Evolutionary conservation across 768 basidiomycete species (phyloP).

Genomic region (Rossbeevera mucosa): DNA sequence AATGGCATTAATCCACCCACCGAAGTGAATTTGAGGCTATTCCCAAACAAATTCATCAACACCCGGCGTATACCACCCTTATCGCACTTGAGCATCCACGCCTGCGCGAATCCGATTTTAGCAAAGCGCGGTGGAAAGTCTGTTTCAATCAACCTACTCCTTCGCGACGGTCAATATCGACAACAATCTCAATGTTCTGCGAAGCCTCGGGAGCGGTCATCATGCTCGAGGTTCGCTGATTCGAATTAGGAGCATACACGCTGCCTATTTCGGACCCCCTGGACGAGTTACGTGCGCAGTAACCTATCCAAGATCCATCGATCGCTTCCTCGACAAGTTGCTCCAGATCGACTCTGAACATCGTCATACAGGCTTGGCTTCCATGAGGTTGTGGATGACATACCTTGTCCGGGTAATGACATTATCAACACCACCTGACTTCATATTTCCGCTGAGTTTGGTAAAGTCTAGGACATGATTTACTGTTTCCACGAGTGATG

Average conservation of each 20-base stretch:
- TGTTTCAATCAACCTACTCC: slow-evolving; percentile 43
- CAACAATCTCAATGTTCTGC: slow-evolving; percentile 75
- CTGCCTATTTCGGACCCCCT: slow-evolving; percentile 84
- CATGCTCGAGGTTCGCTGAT: slow-evolving; percentile 42
- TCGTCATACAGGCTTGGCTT: background rate
- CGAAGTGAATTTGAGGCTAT: slow-evolving; percentile 87
- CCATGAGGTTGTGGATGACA: slow-evolving; percentile 21
- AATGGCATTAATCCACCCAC: slow-evolving; percentile 37
- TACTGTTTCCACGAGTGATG: slow-evolving; percentile 93
- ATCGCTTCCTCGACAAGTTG: slow-evolving; percentile 85
- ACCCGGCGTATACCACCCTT: slow-evolving; percentile 89
- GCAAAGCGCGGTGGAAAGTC: background rate
- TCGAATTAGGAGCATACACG: slow-evolving; percentile 73
- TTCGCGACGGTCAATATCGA: slow-evolving; percentile 74
- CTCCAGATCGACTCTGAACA: slow-evolving; percentile 63
- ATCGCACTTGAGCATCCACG: slow-evolving; percentile 85
- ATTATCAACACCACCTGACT: slow-evolving; percentile 73
- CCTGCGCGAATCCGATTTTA: slow-evolving; percentile 41
- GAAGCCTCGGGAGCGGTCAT: slow-evolving; percentile 31
- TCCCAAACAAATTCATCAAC: slow-evolving; percentile 92
- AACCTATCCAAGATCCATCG: slow-evolving; percentile 93
- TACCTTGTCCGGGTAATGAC: slow-evolving; percentile 65
- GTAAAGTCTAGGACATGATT: slow-evolving; percentile 97
- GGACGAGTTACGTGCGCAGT: slow-evolving; percentile 70
- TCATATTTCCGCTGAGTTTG: slow-evolving; percentile 83